Conservation (phyloP, 2,329 filamentous ascomycete genomes). For the Neonectria neomacrospora region DNA sequence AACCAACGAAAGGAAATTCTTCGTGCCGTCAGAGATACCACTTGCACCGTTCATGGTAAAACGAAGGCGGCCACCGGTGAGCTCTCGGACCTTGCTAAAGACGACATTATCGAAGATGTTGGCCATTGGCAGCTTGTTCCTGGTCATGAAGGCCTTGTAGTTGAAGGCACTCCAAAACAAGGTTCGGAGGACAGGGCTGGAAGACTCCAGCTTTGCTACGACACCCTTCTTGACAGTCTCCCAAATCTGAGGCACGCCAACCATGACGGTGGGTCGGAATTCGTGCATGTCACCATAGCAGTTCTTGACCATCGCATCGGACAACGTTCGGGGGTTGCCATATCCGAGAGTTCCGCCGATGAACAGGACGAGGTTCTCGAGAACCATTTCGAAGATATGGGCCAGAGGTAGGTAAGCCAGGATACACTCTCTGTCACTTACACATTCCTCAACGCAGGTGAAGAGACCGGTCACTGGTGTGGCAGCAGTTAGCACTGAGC, state of each 20-base stretch:
- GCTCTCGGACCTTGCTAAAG: slow-evolving; percentile 90
- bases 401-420: slow-evolving; percentile 94
- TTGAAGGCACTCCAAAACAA: slow-evolving; percentile 78
- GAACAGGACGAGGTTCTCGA: slow-evolving; percentile 90
- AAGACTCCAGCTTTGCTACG: slow-evolving; percentile 77
- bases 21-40: slow-evolving; percentile 87
- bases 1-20: slow-evolving; percentile 90
- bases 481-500: slow-evolving; percentile 30
- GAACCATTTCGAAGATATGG: slow-evolving; percentile 95
- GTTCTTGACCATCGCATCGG: slow-evolving; percentile 86
- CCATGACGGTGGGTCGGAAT: slow-evolving; percentile 87
- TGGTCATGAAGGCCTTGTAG: slow-evolving; percentile 69
- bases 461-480: slow-evolving; percentile 78
- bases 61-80: slow-evolving; percentile 87
- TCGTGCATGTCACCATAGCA: slow-evolving; percentile 95
- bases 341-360: slow-evolving; percentile 95
- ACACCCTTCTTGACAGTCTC: slow-evolving; percentile 98
- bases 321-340: slow-evolving; percentile 88
- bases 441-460: slow-evolving; percentile 78
- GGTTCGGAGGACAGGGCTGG: slow-evolving; percentile 75
- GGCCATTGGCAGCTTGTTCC: slow-evolving; percentile 71
- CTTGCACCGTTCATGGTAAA: slow-evolving; percentile 96
- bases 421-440: slow-evolving; percentile 81
- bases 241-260: slow-evolving; percentile 97
- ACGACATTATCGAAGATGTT: slow-evolving; percentile 82